Evolutionary conservation across 345 rosid genomes (phyloP).

Genomic region (Barbarea vulgaris): DNA sequence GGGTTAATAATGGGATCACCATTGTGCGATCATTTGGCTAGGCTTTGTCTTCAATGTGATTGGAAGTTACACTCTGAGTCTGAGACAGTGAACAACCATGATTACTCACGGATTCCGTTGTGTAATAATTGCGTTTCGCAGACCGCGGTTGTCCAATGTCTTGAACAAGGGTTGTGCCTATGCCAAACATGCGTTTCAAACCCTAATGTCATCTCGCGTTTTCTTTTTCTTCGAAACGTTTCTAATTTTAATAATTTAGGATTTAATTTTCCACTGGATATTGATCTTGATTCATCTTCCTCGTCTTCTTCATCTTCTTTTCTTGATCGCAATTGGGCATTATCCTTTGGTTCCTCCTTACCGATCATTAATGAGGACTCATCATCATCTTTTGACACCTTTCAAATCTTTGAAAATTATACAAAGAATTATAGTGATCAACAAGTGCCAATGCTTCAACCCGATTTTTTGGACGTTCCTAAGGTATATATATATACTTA

Average conservation of each 20-base stretch:
- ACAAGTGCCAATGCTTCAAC: neutral
- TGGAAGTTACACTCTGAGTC: neutral
- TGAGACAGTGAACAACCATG: neutral
- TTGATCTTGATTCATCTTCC: conserved; percentile 17
- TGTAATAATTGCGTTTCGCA: conserved; percentile 10
- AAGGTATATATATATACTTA: conserved; percentile 1
- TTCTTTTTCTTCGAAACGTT: neutral
- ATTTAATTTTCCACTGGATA: conserved; percentile 3
- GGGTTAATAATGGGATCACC: conserved; percentile 9
- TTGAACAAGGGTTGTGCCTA: neutral
- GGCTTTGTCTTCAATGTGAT: conserved; percentile 20
- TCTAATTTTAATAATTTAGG: neutral
- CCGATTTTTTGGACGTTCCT: conserved; percentile 1
- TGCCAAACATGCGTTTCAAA: conserved; percentile 25
- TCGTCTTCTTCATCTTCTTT: conserved; percentile 21
- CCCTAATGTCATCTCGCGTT: neutral
- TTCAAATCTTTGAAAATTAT: conserved; percentile 10
- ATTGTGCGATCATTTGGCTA: conserved; percentile 19
- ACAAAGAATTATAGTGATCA: conserved; percentile 15
- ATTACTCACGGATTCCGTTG: conserved; percentile 5
- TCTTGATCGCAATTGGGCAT: neutral
- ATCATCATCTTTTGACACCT: neutral
- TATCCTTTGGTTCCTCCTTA: neutral
- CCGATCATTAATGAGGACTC: conserved; percentile 2
- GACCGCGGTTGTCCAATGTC: conserved; percentile 5